Conservation (phyloP, 768 basidiomycete genomes). For the Trichaptum fuscoviolaceum region DNA sequence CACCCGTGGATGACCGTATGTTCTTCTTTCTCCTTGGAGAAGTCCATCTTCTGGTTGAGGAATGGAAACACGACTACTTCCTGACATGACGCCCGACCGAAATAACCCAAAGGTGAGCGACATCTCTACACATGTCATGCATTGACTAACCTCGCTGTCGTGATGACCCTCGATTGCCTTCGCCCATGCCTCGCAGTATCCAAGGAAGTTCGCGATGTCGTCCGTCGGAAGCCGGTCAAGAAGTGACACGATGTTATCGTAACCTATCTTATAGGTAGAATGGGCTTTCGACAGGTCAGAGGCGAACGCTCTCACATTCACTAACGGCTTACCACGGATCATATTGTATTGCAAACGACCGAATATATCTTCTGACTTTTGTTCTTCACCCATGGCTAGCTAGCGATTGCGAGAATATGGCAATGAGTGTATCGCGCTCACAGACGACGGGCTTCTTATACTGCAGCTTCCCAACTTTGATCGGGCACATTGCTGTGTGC, state of each 20-base stretch:
- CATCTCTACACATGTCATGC: constrained; percentile 2
- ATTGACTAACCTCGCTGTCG: constrained; percentile 24
- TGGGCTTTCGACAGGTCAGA: constrained; percentile 23
- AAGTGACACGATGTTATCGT: constrained; percentile 28
- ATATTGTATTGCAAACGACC: constrained; percentile 19
- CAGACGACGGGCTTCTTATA: background rate
- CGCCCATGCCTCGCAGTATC: constrained; percentile 35
- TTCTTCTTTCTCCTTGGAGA: constrained; percentile 30
- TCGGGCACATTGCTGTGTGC: no score
- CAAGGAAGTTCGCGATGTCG: constrained; percentile 35
- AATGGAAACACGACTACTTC: constrained; percentile 33
- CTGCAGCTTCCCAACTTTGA: no score
- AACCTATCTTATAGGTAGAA: constrained; percentile 31
- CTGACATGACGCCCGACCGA: constrained; percentile 7
- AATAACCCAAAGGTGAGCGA: no score
- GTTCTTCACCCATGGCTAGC: background rate
- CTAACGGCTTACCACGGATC: constrained; percentile 13
- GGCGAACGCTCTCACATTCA: background rate
- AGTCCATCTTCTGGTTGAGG: constrained; percentile 32
- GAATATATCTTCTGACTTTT: background rate
- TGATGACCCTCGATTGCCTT: constrained; percentile 31
- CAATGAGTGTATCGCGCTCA: background rate
- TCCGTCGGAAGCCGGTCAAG: constrained; percentile 30
- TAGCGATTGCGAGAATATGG: background rate
- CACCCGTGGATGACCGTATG: constrained; percentile 30